phyloP scores from a whole-genome alignment of 768 basidiomycete species.

The Mycena vulgaris region DNA sequence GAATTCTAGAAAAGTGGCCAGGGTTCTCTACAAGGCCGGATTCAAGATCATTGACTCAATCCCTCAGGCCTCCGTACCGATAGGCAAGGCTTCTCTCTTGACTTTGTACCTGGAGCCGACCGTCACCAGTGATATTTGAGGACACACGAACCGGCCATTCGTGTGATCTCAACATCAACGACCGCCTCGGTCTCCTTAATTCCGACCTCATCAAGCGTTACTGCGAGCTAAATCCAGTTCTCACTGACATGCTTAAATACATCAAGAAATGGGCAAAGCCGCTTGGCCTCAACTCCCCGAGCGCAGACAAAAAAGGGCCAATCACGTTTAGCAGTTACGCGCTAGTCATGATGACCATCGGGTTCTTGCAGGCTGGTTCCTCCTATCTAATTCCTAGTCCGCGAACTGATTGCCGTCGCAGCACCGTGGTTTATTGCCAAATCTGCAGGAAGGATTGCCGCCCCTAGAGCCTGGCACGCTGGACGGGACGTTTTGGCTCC shows the following conservation, averaged over 20 bases:
- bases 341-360: slow-evolving; percentile 72
- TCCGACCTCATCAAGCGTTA: slow-evolving; percentile 68
- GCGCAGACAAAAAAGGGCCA: slow-evolving; percentile 35
- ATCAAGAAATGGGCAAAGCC: slow-evolving; percentile 76
- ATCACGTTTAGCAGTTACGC: slow-evolving; percentile 75
- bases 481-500: slow-evolving; percentile 52
- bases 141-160: slow-evolving; percentile 58
- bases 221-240: slow-evolving; percentile 59
- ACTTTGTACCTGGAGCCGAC: slow-evolving; percentile 4
- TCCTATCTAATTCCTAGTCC: not conserved
- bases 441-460: slow-evolving; percentile 62
- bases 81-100: slow-evolving; percentile 49
- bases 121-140: slow-evolving; percentile 63
- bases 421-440: slow-evolving; percentile 63
- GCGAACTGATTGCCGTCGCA: slow-evolving; percentile 39
- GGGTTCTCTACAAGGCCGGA: slow-evolving; percentile 46
- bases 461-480: slow-evolving; percentile 18
- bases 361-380: slow-evolving; percentile 66
- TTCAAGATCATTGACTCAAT: slow-evolving; percentile 52
- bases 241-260: slow-evolving; percentile 60
- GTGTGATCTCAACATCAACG: slow-evolving; percentile 76
- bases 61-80: slow-evolving; percentile 58
- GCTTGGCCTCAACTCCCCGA: slow-evolving; percentile 65
- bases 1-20: slow-evolving; percentile 50
- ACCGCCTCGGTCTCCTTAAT: slow-evolving; percentile 68